Conservation (phyloP, 495 filamentous ascomycete species). For the Daldinia loculata region DNA sequence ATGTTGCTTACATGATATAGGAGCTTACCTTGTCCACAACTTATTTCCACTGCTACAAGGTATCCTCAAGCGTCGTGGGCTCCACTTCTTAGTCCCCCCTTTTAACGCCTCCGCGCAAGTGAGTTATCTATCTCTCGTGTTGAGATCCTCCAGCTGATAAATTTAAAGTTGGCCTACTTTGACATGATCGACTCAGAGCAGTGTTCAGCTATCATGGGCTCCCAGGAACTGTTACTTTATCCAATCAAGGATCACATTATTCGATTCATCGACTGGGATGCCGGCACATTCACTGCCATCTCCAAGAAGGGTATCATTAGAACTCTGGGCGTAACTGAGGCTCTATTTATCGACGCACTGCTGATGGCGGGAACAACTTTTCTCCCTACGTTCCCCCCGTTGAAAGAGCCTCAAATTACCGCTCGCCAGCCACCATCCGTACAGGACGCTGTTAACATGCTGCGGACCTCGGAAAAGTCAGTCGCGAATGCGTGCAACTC, state of each 20-base stretch:
- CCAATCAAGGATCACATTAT: slow-evolving; percentile 82
- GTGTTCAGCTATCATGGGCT: slow-evolving; percentile 81
- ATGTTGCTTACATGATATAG: slow-evolving; percentile 51
- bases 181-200: slow-evolving; percentile 72
- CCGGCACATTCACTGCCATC: slow-evolving; percentile 72
- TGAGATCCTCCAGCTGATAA: slow-evolving; percentile 31
- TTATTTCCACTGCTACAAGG: slow-evolving; percentile 79
- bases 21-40: slow-evolving; percentile 64
- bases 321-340: slow-evolving; percentile 71
- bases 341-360: slow-evolving; percentile 82
- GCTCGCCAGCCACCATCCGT: slow-evolving; percentile 63
- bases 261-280: slow-evolving; percentile 76
- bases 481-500: slow-evolving; percentile 71
- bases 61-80: slow-evolving; percentile 70
- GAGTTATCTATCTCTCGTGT: slow-evolving; percentile 30
- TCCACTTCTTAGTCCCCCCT: slow-evolving; percentile 87
- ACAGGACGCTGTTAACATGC: slow-evolving; percentile 73
- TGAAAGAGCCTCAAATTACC: slow-evolving; percentile 63
- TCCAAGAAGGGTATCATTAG: slow-evolving; percentile 74
- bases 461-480: slow-evolving; percentile 70
- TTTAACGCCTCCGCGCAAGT: slow-evolving; percentile 93
- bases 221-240: slow-evolving; percentile 88
- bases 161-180: slow-evolving; percentile 78
- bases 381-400: slow-evolving; percentile 77
- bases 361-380: slow-evolving; percentile 86